Evolutionary conservation across 768 basidiomycete species (phyloP).

Genomic region (Calocera cornea): DNA sequence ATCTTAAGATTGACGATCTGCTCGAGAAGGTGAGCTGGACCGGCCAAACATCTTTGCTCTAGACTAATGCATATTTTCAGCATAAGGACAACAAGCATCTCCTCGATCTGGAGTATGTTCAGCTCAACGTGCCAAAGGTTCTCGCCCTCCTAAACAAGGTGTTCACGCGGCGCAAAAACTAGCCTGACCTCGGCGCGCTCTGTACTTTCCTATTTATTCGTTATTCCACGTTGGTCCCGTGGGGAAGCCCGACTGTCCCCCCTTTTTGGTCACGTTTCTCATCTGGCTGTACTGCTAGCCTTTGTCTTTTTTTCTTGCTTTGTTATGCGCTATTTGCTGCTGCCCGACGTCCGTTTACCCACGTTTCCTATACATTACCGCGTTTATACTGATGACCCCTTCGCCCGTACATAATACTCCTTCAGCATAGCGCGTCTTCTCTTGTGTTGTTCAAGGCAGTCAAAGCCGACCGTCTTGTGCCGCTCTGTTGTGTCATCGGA

Average conservation of each 20-base stretch:
- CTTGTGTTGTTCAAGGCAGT: neutral
- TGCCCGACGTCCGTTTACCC: neutral
- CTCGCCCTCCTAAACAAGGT: constrained; percentile 86
- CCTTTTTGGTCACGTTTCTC: neutral
- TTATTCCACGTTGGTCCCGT: neutral
- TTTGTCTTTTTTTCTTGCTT: neutral
- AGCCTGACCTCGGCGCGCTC: neutral
- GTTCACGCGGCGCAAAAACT: constrained; percentile 53
- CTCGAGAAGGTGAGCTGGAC: constrained; percentile 69
- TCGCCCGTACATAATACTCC: neutral
- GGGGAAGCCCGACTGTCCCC: neutral
- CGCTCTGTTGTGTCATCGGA: neutral
- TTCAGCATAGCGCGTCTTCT: neutral
- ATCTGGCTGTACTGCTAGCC: neutral
- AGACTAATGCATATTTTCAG: constrained; percentile 30
- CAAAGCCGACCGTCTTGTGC: neutral
- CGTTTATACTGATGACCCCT: neutral
- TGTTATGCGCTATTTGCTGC: neutral
- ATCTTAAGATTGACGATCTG: constrained; percentile 95
- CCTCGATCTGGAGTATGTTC: constrained; percentile 93
- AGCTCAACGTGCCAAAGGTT: constrained; percentile 92
- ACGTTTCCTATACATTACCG: neutral
- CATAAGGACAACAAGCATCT: constrained; percentile 99
- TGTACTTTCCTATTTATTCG: neutral
- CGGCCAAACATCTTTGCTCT: neutral